Evolutionary conservation across 202 grass and related monocot species (phyloP).

Genomic region (Panicum virgatum): DNA sequence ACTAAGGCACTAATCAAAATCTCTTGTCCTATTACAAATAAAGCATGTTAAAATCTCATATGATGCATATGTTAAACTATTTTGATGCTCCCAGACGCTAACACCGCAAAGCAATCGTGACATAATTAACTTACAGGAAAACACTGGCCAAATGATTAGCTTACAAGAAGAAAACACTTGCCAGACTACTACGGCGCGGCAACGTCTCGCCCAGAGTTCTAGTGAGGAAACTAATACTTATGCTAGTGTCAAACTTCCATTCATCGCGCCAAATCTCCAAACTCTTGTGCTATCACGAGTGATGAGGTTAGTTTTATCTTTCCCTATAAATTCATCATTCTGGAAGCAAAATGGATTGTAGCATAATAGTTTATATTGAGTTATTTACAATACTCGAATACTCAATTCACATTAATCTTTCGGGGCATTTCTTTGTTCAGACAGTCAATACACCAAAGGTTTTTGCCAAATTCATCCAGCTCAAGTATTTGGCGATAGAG

Average conservation of each 20-base stretch:
- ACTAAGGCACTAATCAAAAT: too few species aligned
- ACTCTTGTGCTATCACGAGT: not conserved
- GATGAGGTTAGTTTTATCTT: slow-evolving; percentile 14
- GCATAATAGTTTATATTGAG: not conserved
- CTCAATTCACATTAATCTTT: not conserved
- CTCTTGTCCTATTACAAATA: too few species aligned
- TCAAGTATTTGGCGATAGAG: slow-evolving; percentile 12
- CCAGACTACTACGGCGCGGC: too few species aligned
- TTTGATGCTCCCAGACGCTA: too few species aligned
- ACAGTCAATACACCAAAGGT: not conserved
- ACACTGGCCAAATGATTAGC: too few species aligned
- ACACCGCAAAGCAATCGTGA: too few species aligned
- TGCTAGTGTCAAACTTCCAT: slow-evolving; percentile 2
- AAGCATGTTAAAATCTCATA: too few species aligned
- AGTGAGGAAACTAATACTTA: slow-evolving; percentile 28
- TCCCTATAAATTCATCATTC: not conserved
- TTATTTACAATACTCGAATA: not conserved
- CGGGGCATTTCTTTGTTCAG: not conserved
- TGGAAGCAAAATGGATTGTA: too few species aligned
- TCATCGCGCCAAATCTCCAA: slow-evolving; percentile 25
- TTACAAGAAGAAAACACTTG: too few species aligned
- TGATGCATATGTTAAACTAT: too few species aligned
- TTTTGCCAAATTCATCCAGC: slow-evolving; percentile 1
- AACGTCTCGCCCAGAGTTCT: too few species aligned
- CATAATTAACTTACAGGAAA: too few species aligned